Evolutionary conservation across 257 asterid species (phyloP).

Genomic region (Solanum etuberosum): DNA sequence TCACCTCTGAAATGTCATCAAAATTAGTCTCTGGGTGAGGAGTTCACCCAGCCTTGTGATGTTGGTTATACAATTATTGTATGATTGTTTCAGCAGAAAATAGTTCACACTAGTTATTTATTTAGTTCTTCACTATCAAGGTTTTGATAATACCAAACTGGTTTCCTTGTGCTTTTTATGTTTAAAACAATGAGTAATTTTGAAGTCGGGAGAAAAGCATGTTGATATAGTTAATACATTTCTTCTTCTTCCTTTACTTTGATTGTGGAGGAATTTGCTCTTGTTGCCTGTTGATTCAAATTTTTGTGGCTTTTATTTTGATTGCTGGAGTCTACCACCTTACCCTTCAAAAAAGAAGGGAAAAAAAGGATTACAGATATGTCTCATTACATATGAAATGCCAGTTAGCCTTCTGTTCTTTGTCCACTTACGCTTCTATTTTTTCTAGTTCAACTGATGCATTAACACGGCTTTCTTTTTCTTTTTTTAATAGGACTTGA

Average conservation of each 20-base stretch:
- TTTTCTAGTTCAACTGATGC: background rate
- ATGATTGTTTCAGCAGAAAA: background rate
- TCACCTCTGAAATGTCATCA: background rate
- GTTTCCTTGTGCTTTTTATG: background rate
- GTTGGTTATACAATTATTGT: background rate
- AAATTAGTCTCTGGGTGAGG: background rate
- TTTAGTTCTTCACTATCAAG: background rate
- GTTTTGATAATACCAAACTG: background rate
- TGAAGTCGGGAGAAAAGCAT: background rate
- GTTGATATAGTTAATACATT: background rate
- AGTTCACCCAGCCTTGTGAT: background rate
- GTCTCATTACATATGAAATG: background rate
- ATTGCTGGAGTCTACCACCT: background rate
- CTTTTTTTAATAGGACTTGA: slow-evolving; percentile 57
- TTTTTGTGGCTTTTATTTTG: background rate
- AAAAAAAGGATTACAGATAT: background rate
- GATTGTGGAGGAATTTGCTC: background rate
- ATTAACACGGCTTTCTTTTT: background rate
- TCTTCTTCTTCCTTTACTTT: background rate
- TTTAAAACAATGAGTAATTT: background rate
- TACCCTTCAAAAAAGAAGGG: background rate
- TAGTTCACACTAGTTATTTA: background rate
- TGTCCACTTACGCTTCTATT: background rate
- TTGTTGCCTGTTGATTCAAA: background rate
- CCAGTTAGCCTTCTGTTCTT: background rate